phyloP scores from a whole-genome alignment of 169 alveolate genomes.

The Eimeria nieschulzi region DNA sequence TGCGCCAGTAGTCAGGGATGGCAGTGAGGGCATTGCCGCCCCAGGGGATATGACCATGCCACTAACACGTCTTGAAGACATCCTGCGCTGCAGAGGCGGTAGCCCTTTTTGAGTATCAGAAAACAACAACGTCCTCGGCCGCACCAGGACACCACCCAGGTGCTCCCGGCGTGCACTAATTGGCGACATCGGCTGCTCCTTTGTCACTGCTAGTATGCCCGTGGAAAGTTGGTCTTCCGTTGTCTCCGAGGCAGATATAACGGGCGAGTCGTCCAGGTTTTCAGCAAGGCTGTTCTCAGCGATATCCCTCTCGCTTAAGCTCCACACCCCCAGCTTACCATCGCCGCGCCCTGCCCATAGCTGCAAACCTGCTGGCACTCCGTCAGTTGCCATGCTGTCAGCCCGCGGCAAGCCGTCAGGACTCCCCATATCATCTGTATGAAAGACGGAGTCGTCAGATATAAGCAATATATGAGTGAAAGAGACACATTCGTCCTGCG shows the following conservation, averaged over 20 bases:
- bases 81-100: neutral
- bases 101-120: neutral
- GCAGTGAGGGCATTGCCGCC: constrained; percentile 62
- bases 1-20: constrained; percentile 28
- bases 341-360: constrained; percentile 69
- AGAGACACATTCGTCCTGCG: constrained; percentile 50
- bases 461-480: constrained; percentile 46
- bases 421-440: neutral
- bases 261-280: neutral
- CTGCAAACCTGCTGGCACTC: constrained; percentile 23
- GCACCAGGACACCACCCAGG: neutral
- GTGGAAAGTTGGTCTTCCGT: neutral
- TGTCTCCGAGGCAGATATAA: neutral
- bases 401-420: neutral
- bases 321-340: constrained; percentile 63
- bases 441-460: constrained; percentile 6
- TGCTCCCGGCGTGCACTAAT: neutral
- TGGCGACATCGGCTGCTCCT: neutral
- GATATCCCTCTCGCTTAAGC: constrained; percentile 36
- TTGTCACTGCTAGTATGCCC: neutral
- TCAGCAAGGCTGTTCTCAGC: constrained; percentile 24
- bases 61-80: constrained; percentile 19
- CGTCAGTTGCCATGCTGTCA: neutral
- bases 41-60: constrained; percentile 61
- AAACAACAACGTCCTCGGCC: neutral